Evolutionary conservation across 1,139 yeast genomes (phyloP).

Genomic region (Geotrichum cucujoidarum): DNA sequence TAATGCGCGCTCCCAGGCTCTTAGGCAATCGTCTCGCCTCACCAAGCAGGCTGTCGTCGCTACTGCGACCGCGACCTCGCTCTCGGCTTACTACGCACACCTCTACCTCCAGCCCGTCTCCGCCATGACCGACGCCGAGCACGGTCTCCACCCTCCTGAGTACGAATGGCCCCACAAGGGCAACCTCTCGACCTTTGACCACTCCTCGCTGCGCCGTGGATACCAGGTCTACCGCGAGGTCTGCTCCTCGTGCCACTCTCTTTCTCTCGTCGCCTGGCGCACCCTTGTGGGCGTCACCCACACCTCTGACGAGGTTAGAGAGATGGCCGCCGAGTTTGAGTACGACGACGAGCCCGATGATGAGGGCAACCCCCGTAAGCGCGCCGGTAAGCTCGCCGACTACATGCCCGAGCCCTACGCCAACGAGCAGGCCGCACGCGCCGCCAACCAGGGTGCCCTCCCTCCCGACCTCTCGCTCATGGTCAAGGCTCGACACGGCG

Average conservation of each 20-base stretch:
- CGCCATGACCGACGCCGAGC: constrained; percentile 99
- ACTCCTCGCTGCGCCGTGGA: constrained; percentile 96
- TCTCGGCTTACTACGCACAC: constrained; percentile 34
- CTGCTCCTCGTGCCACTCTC: constrained; percentile 97
- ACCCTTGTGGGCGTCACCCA: constrained; percentile 95
- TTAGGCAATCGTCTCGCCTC: constrained; percentile 30
- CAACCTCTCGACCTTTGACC: constrained; percentile 88
- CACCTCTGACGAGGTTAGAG: constrained; percentile 84
- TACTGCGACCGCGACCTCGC: constrained; percentile 31
- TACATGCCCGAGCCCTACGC: constrained; percentile 92
- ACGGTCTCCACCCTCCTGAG: constrained; percentile 93
- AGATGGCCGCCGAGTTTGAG: constrained; percentile 92
- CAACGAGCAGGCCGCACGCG: constrained; percentile 98
- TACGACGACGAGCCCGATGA: constrained; percentile 99
- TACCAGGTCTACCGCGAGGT: constrained; percentile 98
- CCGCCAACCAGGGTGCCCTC: constrained; percentile 97
- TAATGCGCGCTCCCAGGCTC: constrained; percentile 24
- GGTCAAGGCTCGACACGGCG: constrained; percentile 99
- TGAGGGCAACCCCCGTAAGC: constrained; percentile 96
- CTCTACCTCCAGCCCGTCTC: constrained; percentile 48
- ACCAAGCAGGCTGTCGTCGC: constrained; percentile 35
- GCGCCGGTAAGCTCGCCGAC: constrained; percentile 97
- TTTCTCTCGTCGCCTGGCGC: constrained; percentile 98
- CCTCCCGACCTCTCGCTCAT: constrained; percentile 97
- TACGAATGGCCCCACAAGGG: constrained; percentile 91